These are phyloP conservation scores for Microbotryum saponariae DNA, from an alignment of 1,284 basidiomycete genomes.

Conservation along the genomic window DNA sequence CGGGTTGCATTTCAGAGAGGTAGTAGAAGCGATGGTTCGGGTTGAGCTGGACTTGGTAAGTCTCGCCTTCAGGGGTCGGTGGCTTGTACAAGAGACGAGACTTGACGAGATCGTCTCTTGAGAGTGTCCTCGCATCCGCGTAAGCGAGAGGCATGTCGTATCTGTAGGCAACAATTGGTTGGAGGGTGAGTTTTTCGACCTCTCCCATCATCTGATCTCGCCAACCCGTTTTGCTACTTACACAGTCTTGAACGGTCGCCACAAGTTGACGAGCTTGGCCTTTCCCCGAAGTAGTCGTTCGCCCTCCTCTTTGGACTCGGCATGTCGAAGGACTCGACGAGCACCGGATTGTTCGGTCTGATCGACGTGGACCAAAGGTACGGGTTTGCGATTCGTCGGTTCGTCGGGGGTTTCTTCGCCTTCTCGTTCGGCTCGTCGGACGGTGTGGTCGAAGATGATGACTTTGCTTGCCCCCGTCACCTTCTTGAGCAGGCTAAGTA, in stretches of 20 bases:
- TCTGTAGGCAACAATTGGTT: conserved; percentile 42
- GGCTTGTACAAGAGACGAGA: conserved; percentile 48
- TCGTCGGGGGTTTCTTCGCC: conserved; percentile 41
- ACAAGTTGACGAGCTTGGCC: conserved; percentile 52
- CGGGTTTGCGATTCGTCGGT: conserved; percentile 48
- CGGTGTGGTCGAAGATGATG: conserved; percentile 57
- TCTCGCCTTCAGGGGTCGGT: conserved; percentile 54
- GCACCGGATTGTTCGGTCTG: conserved; percentile 49
- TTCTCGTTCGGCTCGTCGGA: conserved; percentile 46
- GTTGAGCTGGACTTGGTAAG: conserved; percentile 51
- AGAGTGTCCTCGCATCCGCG: conserved; percentile 55
- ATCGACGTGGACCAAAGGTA: conserved; percentile 50
- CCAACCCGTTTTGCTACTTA: too few species aligned
- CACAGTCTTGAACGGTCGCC: conserved; percentile 51
- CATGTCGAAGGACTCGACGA: conserved; percentile 51
- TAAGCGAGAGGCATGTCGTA: conserved; percentile 55
- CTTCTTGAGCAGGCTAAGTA: conserved; percentile 48
- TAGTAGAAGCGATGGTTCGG: conserved; percentile 59
- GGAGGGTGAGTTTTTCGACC: conserved; percentile 16
- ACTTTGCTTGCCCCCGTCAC: conserved; percentile 55
- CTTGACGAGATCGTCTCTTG: conserved; percentile 48
- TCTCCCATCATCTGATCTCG: too few species aligned
- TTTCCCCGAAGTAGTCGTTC: conserved; percentile 27
- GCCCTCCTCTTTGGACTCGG: conserved; percentile 48
- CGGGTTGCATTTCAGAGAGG: conserved; percentile 53